phyloP scores from a whole-genome alignment of 208 protist species.

The Trypanosoma grayi region DNA sequence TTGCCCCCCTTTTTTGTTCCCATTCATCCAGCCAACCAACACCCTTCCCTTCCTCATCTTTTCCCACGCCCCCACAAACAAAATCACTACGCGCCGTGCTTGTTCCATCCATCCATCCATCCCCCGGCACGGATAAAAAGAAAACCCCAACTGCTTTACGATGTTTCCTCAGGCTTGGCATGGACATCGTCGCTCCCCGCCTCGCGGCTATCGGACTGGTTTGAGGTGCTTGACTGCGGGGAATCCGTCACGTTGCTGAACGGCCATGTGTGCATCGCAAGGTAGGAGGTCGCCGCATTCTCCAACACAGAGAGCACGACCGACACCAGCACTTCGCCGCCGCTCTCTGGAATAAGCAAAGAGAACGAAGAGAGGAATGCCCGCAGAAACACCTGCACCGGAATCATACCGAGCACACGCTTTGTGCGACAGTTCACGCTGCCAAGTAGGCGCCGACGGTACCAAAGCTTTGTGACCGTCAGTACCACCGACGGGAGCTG shows the following conservation, averaged over 20 bases:
- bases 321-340: constrained; percentile 40
- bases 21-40: too few species aligned
- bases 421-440: constrained; percentile 48
- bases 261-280: constrained; percentile 71
- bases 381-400: constrained; percentile 57
- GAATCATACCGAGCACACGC: constrained; percentile 55
- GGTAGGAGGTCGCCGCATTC: constrained; percentile 49
- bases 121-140: too few species aligned
- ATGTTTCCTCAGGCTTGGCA: background rate
- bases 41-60: too few species aligned
- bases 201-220: constrained; percentile 9
- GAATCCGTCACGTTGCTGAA: constrained; percentile 30
- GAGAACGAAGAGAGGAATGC: constrained; percentile 72
- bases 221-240: background rate
- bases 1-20: background rate
- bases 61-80: too few species aligned
- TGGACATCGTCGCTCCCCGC: constrained; percentile 7
- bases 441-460: constrained; percentile 43
- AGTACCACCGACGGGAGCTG: constrained; percentile 70
- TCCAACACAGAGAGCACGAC: constrained; percentile 50
- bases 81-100: background rate
- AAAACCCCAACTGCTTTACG: background rate
- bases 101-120: background rate
- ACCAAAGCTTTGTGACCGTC: constrained; percentile 62
- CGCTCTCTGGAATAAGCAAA: constrained; percentile 74